phyloP scores from a whole-genome alignment of 768 basidiomycete species.

The Phlebiopsis flavidoalba region DNA sequence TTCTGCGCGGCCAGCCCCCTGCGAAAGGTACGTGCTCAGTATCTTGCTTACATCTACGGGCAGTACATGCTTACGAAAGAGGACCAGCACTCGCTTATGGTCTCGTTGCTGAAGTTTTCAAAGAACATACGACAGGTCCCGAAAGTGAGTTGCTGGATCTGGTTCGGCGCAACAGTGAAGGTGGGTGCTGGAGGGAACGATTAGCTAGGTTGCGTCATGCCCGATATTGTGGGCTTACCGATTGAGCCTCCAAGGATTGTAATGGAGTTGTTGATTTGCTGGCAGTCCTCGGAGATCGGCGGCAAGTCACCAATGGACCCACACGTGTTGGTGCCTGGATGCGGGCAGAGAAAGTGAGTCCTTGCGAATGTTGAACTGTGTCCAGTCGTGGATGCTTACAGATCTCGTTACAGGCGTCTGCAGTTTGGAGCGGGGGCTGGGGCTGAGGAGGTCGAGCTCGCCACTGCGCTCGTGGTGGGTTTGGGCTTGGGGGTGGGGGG shows the following conservation, averaged over 20 bases:
- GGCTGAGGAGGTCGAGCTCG: conserved; percentile 1
- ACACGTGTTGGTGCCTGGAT: conserved; percentile 1
- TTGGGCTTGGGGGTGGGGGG: neutral
- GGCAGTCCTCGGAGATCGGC: conserved; percentile 5
- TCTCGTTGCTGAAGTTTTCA: conserved; percentile 1
- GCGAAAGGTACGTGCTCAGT: neutral
- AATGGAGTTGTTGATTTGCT: conserved; percentile 5
- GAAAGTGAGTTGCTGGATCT: conserved; percentile 5
- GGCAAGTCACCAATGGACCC: conserved; percentile 2
- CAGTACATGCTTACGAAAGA: neutral
- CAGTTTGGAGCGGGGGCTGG: conserved; percentile 7
- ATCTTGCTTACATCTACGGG: neutral
- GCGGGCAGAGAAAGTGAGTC: neutral
- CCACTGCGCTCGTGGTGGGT: neutral
- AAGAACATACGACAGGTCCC: conserved; percentile 8
- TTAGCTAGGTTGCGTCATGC: neutral
- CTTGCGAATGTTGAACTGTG: neutral
- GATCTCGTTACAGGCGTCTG: conserved; percentile 15
- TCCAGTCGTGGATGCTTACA: conserved; percentile 2
- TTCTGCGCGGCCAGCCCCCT: conserved; percentile 9
- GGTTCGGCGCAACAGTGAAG: neutral
- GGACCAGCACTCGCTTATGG: neutral
- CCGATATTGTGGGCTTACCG: neutral
- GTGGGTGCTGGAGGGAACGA: neutral
- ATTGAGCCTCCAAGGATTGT: conserved; percentile 1